phyloP scores from a whole-genome alignment of 306 rosid genomes.

The Prunus mume region DNA sequence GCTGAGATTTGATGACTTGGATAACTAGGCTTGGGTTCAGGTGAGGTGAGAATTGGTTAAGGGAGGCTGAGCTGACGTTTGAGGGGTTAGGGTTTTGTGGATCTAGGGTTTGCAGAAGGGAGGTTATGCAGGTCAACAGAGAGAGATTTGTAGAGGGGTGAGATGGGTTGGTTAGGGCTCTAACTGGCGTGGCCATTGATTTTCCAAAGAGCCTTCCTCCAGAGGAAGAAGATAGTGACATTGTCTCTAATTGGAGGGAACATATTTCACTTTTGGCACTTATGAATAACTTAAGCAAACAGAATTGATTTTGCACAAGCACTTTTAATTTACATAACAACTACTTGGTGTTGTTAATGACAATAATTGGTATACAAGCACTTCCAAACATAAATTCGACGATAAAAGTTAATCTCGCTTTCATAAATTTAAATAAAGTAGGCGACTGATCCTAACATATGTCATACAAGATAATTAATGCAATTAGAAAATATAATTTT shows the following conservation, averaged over 20 bases:
- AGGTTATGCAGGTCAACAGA: constrained; percentile 27
- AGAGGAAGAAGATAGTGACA: not conserved
- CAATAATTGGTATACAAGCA: too few relatives aligned
- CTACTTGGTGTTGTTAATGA: too few relatives aligned
- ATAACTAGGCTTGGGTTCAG: constrained; percentile 26
- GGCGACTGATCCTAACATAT: too few relatives aligned
- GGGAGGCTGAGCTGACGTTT: constrained; percentile 24
- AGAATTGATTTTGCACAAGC: not conserved
- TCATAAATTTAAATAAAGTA: too few relatives aligned
- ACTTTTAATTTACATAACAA: not conserved
- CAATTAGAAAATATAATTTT: not conserved
- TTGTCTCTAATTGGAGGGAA: not conserved
- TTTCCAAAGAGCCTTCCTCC: not conserved
- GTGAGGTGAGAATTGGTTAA: constrained; percentile 26
- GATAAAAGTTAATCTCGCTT: too few relatives aligned
- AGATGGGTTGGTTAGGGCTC: constrained; percentile 16
- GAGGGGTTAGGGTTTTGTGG: constrained; percentile 27
- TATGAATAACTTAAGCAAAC: not conserved
- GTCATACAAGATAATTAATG: too few relatives aligned
- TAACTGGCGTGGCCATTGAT: constrained; percentile 19
- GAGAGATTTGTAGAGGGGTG: constrained; percentile 12
- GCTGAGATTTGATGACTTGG: constrained; percentile 26
- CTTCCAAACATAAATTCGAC: too few relatives aligned
- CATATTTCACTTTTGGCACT: not conserved
- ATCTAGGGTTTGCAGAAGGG: constrained; percentile 37